Conservation (phyloP, 768 basidiomycete genomes). For the Guyanaporus albipodus region DNA sequence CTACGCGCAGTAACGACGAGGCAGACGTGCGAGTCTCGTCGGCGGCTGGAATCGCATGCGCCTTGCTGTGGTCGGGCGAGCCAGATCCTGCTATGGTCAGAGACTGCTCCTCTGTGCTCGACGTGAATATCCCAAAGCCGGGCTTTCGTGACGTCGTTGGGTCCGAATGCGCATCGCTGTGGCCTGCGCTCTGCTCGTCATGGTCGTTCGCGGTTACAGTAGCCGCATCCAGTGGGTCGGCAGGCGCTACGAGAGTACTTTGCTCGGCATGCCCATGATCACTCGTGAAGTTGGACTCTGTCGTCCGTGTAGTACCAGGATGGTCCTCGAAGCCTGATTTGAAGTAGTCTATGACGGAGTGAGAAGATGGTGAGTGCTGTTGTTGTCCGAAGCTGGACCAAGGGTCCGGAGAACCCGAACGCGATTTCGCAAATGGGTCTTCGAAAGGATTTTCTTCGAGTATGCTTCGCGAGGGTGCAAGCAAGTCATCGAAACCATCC, state of each 20-base stretch:
- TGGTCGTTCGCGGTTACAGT: constrained; percentile 29
- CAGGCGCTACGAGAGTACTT: constrained; percentile 15
- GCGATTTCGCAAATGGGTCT: constrained; percentile 59
- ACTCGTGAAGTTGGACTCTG: constrained; percentile 37
- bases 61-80: constrained; percentile 14
- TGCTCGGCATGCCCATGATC: constrained; percentile 33
- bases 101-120: constrained; percentile 23
- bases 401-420: constrained; percentile 70
- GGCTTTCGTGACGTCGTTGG: constrained; percentile 30
- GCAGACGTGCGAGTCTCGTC: constrained; percentile 20
- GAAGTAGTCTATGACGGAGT: constrained; percentile 26
- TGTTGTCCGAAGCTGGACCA: constrained; percentile 60
- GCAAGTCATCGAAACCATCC: constrained; percentile 78
- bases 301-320: constrained; percentile 18
- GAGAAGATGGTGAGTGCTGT: constrained; percentile 16
- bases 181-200: constrained; percentile 23
- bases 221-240: constrained; percentile 42
- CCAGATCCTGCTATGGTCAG: constrained; percentile 11
- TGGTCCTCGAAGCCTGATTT: constrained; percentile 28
- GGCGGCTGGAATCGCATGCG: constrained; percentile 36
- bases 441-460: constrained; percentile 78
- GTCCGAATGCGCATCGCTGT: constrained; percentile 10
- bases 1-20: constrained; percentile 16
- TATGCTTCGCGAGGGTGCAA: constrained; percentile 53
- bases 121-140: constrained; percentile 46